Conservation (phyloP, 768 basidiomycete genomes). For the Termitomyces sp. region DNA sequence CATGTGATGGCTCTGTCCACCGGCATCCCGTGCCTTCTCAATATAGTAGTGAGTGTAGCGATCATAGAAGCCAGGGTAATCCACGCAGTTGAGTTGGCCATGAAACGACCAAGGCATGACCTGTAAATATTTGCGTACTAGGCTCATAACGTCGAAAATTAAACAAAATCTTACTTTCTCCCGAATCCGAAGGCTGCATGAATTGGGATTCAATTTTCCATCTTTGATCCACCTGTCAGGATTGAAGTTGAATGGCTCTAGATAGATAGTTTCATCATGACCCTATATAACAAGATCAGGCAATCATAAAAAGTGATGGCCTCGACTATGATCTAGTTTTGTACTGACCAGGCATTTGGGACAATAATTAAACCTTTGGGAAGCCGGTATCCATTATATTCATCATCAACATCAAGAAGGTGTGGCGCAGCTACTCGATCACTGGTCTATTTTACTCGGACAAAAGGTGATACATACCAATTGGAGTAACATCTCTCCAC, state of each 20-base stretch:
- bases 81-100: conserved; percentile 29
- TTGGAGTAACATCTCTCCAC: conserved; percentile 20
- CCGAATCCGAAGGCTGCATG: conserved; percentile 20
- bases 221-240: conserved; percentile 34
- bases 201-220: conserved; percentile 12
- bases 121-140: background rate
- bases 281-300: conserved; percentile 24
- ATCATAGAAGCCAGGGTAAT: conserved; percentile 26
- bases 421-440: conserved; percentile 27
- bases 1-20: too few species aligned
- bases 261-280: conserved; percentile 30
- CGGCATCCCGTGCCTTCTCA: conserved; percentile 1
- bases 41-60: conserved; percentile 28
- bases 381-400: conserved; percentile 26
- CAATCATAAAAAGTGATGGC: background rate
- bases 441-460: background rate
- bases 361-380: background rate
- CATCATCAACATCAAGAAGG: conserved; percentile 24
- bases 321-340: too few species aligned
- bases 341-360: background rate
- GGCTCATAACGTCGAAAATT: background rate
- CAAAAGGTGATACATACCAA: conserved; percentile 15
- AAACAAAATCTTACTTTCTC: conserved; percentile 6
- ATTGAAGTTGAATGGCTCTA: conserved; percentile 26
- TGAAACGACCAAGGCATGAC: conserved; percentile 28